Base-by-base conservation (phyloP, 2,329 filamentous ascomycete genomes). In the Coniella vitis region DNA sequence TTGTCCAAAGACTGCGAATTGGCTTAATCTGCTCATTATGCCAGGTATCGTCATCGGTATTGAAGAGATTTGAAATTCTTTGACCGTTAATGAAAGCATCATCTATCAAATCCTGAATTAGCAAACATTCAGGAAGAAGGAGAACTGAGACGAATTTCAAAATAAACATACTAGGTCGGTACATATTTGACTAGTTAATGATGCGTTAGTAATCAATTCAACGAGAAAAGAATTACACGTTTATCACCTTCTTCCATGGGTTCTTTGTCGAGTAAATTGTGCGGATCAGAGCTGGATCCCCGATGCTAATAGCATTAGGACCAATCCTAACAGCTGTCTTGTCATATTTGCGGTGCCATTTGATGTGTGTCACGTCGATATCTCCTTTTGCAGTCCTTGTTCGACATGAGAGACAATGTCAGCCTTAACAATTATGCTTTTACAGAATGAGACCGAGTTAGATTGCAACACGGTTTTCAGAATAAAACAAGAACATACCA, bases 181-280 rank as follows among this genome's bases (percentile, higher is more conserved):
- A 51, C 39, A 51, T 48, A 14, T 51, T 22, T 9, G 45, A 48
- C 49, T 51, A 22, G 5, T 29, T 29, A 2, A 3, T 14, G 3
- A 0, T 4, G 17, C 16, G 22, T 51, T 9, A 51, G 44, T 32
- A 36, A 4, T 7, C 19, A 3, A 20, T 14, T 20, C 12, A 32
- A 14, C 4, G 14, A 34, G 2, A 9, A 2, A 43, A 17, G 7
- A 16, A 4, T 5, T 5, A 17, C 8, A 29, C 7, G 35, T 12
- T 20, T 17, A n/a, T 14, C 10, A 31, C 44, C 36, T 46, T 46
- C 7, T 21, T 21, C 44, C 44, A 46, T 9, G 44, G 34, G 13
- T 47, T 45, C n/a, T 47, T 46, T 10, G 49, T 51, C 7, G 49
- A 48, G 29, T 51, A 51, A 20, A 51, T 43, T 3, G 39, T 51